Evolutionary conservation across 148 eudicot genomes (phyloP).

Genomic region (Cornus kousa): DNA sequence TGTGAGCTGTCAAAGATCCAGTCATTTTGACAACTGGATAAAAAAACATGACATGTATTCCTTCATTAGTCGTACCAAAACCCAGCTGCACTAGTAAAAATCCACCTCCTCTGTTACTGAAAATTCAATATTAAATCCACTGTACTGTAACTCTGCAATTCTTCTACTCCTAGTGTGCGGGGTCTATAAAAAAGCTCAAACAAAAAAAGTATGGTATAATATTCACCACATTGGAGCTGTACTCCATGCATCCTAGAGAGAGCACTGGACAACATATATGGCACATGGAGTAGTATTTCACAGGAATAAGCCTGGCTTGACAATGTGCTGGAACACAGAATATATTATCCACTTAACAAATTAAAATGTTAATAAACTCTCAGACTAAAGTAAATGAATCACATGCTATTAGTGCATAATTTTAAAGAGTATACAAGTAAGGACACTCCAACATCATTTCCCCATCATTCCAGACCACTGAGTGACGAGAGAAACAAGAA

Average conservation of each 20-base stretch:
- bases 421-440: too few species aligned
- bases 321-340: slow-evolving; percentile 30
- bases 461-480: too few species aligned
- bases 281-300: slow-evolving; percentile 16
- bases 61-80: slow-evolving; percentile 4
- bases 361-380: neutral
- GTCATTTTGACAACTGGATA: too few species aligned
- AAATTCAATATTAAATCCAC: slow-evolving; percentile 14
- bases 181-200: too few species aligned
- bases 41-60: neutral
- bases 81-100: neutral
- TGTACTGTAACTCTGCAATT: slow-evolving; percentile 9
- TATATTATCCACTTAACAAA: slow-evolving; percentile 9
- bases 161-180: too few species aligned
- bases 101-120: slow-evolving; percentile 2
- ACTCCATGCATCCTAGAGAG: neutral
- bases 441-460: too few species aligned
- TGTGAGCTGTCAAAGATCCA: neutral
- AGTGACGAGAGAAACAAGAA: too few species aligned
- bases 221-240: neutral
- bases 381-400: neutral
- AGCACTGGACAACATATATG: slow-evolving; percentile 8
- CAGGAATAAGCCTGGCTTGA: slow-evolving; percentile 25
- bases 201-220: neutral
- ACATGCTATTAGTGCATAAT: too few species aligned